phyloP scores from a whole-genome alignment of 2,329 filamentous ascomycete species.

The Orbilia oligospora region DNA sequence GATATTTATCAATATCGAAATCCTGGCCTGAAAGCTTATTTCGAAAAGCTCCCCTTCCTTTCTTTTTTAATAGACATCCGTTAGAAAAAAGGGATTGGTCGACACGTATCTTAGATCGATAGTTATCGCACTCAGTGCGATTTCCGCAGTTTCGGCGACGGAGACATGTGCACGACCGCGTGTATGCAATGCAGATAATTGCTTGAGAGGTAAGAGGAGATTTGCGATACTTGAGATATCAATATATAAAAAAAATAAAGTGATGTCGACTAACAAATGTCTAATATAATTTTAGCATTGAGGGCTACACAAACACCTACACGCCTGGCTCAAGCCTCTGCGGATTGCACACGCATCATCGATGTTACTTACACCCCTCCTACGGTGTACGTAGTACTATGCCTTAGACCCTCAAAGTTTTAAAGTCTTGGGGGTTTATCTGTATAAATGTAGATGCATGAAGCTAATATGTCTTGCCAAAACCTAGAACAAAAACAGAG shows the following conservation, averaged over 20 bases:
- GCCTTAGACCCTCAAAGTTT: not conserved
- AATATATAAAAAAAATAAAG: not conserved
- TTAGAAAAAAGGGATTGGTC: not conserved
- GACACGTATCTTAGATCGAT: slow-evolving; percentile 15
- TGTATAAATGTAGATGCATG: not conserved
- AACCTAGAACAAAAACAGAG: slow-evolving; percentile 4
- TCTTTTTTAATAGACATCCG: not conserved
- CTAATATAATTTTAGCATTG: slow-evolving; percentile 6
- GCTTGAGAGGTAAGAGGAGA: slow-evolving; percentile 28
- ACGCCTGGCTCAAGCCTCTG: slow-evolving; percentile 25
- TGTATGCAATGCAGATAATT: slow-evolving; percentile 31
- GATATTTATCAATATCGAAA: no score
- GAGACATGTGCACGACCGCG: not conserved
- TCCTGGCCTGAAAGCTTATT: no score
- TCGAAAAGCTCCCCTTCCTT: not conserved
- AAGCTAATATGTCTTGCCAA: not conserved
- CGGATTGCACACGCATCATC: slow-evolving; percentile 17
- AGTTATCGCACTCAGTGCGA: slow-evolving; percentile 6
- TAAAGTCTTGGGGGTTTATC: not conserved
- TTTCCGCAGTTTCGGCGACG: slow-evolving; percentile 21
- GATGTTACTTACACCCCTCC: slow-evolving; percentile 31
- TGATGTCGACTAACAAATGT: not conserved
- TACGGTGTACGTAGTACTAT: not conserved
- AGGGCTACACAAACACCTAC: slow-evolving; percentile 13
- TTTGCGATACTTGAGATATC: not conserved